phyloP scores from a whole-genome alignment of 331 rosid genomes.

The Quercus phellos region DNA sequence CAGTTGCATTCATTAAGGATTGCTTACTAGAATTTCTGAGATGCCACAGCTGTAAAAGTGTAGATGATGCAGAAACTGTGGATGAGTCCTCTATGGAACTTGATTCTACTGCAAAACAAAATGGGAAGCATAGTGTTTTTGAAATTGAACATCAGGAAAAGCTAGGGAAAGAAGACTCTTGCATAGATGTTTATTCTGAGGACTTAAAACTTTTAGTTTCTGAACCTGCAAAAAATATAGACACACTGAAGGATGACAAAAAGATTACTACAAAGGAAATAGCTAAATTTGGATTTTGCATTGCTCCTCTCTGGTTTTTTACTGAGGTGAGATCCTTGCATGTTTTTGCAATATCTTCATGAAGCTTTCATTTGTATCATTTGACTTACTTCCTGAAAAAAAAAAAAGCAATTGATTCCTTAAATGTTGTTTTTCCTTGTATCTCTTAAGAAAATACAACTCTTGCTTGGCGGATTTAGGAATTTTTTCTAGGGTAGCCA shows the following conservation, averaged over 20 bases:
- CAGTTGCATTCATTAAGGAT: constrained; percentile 90
- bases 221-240: constrained; percentile 43
- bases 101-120: constrained; percentile 40
- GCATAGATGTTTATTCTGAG: constrained; percentile 1
- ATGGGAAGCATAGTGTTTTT: constrained; percentile 32
- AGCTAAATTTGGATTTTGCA: constrained; percentile 79
- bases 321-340: constrained; percentile 64
- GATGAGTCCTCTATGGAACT: constrained; percentile 36
- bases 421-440: not conserved
- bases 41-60: constrained; percentile 53
- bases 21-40: constrained; percentile 55
- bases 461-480: no score
- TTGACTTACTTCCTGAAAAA: not conserved
- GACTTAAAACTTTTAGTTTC: constrained; percentile 66
- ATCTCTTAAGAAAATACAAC: not conserved
- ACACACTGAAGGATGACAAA: constrained; percentile 38
- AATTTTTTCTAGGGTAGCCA: no score
- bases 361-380: not conserved
- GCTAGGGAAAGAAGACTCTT: constrained; percentile 50
- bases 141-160: constrained; percentile 55
- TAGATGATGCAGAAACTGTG: constrained; percentile 42
- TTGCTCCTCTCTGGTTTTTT: constrained; percentile 94
- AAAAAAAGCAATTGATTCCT: not conserved
- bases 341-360: not conserved
- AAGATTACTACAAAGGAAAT: constrained; percentile 55